A percentile compares a stretch with the other conserved stretches of the same genome.
These are phyloP conservation scores for Pythium sp. DNA, from an alignment of 352 stramenopile genomes.

Conservation along the genomic window DNA sequence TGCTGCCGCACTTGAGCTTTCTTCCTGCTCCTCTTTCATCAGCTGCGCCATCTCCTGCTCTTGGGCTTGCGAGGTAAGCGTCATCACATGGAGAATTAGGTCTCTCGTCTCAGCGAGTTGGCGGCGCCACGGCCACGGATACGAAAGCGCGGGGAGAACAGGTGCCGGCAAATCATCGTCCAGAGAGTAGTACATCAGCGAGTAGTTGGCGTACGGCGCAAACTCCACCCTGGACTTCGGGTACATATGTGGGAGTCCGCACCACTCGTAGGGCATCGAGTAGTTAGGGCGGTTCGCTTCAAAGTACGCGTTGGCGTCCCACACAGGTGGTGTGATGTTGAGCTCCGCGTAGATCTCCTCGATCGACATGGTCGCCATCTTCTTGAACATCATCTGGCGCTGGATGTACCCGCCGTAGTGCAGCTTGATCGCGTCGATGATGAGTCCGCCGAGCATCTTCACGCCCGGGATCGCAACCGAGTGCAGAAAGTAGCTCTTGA, in stretches of 20 bases:
- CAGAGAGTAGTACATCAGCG: conserved; percentile 38
- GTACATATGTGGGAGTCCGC: conserved; percentile 24
- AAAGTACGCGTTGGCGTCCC: conserved; percentile 17
- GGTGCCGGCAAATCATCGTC: conserved; percentile 31
- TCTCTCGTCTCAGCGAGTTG: conserved; percentile 26
- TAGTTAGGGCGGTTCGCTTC: conserved; percentile 27
- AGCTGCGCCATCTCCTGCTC: conserved; percentile 6
- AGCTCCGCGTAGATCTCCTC: conserved; percentile 36
- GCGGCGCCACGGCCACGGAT: conserved; percentile 45
- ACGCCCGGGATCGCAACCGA: conserved; percentile 35
- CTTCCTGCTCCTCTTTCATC: background rate
- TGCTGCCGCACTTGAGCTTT: background rate
- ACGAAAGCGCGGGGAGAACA: conserved; percentile 38
- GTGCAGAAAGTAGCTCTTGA: conserved; percentile 36
- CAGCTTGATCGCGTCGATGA: conserved; percentile 30
- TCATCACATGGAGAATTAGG: conserved; percentile 27
- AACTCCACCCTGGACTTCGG: conserved; percentile 21
- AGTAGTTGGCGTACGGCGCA: conserved; percentile 45
- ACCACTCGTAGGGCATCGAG: conserved; percentile 26
- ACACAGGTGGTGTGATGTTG: conserved; percentile 29
- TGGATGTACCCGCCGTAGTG: conserved; percentile 44
- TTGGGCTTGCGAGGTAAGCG: conserved; percentile 12
- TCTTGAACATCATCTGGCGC: conserved; percentile 26
- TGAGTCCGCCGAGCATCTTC: conserved; percentile 28
- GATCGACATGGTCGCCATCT: conserved; percentile 35